phyloP scores from a whole-genome alignment of 2,329 filamentous ascomycete species.

The Aspergillus oerlinghausenensis region DNA sequence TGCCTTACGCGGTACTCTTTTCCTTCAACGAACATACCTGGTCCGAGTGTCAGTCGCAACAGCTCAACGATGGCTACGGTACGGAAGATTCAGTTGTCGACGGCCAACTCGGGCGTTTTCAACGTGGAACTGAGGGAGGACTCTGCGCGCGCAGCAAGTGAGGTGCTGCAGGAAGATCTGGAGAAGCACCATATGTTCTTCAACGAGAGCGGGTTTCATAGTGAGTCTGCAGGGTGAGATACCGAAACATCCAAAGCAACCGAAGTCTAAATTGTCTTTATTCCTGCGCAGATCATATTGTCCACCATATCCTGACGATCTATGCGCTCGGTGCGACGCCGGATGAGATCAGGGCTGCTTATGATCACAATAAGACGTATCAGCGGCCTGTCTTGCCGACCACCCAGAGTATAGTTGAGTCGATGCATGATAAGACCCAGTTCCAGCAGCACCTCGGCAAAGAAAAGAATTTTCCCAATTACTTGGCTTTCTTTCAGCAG shows the following conservation, averaged over 20 bases:
- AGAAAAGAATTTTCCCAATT: slow-evolving; percentile 64
- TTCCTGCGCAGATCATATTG: slow-evolving; percentile 61
- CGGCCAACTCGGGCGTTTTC: slow-evolving; percentile 43
- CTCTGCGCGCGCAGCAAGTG: slow-evolving; percentile 58
- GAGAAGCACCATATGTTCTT: slow-evolving; percentile 73
- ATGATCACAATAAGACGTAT: slow-evolving; percentile 61
- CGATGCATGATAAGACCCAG: slow-evolving; percentile 53
- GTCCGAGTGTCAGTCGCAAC: background rate
- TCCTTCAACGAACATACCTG: background rate
- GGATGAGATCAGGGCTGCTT: slow-evolving; percentile 58
- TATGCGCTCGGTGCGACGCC: slow-evolving; percentile 69
- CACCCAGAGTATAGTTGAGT: slow-evolving; percentile 49
- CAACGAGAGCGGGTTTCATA: slow-evolving; percentile 70
- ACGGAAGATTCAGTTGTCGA: slow-evolving; percentile 43
- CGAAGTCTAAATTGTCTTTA: background rate
- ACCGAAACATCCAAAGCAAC: background rate
- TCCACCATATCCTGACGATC: slow-evolving; percentile 70
- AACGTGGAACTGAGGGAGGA: slow-evolving; percentile 48
- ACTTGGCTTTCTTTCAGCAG: slow-evolving; percentile 68
- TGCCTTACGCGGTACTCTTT: background rate
- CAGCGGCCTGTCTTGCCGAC: slow-evolving; percentile 54
- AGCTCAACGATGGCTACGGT: slow-evolving; percentile 45
- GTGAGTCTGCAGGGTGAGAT: slow-evolving; percentile 18
- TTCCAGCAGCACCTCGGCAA: slow-evolving; percentile 61
- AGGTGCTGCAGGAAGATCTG: slow-evolving; percentile 72